Evolutionary conservation across 257 asterid genomes (phyloP).

Genomic region (Phtheirospermum japonicum): DNA sequence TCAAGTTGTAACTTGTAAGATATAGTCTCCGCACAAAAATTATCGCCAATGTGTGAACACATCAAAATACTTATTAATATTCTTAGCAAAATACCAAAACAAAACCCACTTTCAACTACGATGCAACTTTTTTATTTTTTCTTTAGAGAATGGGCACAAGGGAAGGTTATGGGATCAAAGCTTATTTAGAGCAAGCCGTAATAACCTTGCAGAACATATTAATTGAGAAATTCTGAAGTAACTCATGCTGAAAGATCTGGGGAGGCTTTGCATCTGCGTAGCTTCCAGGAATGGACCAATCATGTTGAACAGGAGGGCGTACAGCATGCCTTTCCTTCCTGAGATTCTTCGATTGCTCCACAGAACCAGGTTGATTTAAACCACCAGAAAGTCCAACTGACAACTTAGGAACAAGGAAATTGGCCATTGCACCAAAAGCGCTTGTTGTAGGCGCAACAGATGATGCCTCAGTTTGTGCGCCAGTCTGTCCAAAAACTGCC

Average conservation of each 20-base stretch:
- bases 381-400: constrained; percentile 68
- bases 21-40: neutral
- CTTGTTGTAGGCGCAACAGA: constrained; percentile 55
- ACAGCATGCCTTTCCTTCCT: constrained; percentile 86
- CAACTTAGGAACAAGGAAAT: constrained; percentile 90
- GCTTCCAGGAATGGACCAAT: constrained; percentile 88
- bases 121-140: constrained; percentile 1
- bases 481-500: constrained; percentile 84
- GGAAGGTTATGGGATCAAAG: neutral
- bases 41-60: neutral
- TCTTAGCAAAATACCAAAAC: constrained; percentile 5
- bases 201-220: constrained; percentile 98
- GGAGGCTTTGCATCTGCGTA: constrained; percentile 49
- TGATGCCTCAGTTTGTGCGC: constrained; percentile 53
- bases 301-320: constrained; percentile 97
- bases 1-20: neutral
- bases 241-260: constrained; percentile 95
- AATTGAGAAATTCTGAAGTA: constrained; percentile 92
- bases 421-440: constrained; percentile 98
- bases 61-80: neutral
- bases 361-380: constrained; percentile 55
- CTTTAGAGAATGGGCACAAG: neutral
- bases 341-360: constrained; percentile 55
- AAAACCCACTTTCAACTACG: neutral
- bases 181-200: neutral